Conservation (phyloP, 2,329 filamentous ascomycete genomes). For the Lizonia empirigonia region DNA sequence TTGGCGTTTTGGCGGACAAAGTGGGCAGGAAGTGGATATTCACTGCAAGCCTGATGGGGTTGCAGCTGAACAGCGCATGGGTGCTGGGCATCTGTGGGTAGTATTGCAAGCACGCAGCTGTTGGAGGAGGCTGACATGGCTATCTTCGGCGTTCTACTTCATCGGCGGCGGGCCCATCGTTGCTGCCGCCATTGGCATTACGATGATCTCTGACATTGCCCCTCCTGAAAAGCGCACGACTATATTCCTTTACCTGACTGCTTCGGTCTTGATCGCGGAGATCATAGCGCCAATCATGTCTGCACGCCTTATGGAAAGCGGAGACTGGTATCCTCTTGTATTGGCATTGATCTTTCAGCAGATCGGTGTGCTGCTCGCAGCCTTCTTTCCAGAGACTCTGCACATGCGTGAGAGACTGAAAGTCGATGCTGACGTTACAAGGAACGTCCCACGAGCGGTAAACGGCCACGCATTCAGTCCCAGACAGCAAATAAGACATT, state of each 20-base stretch:
- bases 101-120: too few species aligned
- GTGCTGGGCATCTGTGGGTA: slow-evolving; percentile 41
- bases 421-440: slow-evolving; percentile 22
- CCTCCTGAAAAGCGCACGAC: slow-evolving; percentile 51
- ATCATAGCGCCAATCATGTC: slow-evolving; percentile 44
- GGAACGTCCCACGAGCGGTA: slow-evolving; percentile 13
- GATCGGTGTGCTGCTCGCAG: slow-evolving; percentile 31
- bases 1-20: slow-evolving; percentile 57
- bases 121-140: slow-evolving; percentile 49
- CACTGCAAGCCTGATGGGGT: slow-evolving; percentile 50
- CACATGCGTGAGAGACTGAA: slow-evolving; percentile 43
- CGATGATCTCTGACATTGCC: slow-evolving; percentile 59
- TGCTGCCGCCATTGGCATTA: slow-evolving; percentile 54
- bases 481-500: slow-evolving; percentile 39
- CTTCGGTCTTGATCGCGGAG: slow-evolving; percentile 42
- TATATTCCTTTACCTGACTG: slow-evolving; percentile 37
- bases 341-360: slow-evolving; percentile 39
- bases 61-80: slow-evolving; percentile 44
- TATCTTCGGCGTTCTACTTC: slow-evolving; percentile 53
- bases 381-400: slow-evolving; percentile 44
- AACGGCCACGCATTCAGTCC: slow-evolving; percentile 28
- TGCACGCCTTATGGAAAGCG: slow-evolving; percentile 40
- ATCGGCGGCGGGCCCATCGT: slow-evolving; percentile 57
- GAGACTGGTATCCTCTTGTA: slow-evolving; percentile 42
- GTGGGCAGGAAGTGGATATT: slow-evolving; percentile 55